Base-by-base conservation (phyloP, 2,329 filamentous ascomycete genomes). In the Sarocladium brachiariae region DNA sequence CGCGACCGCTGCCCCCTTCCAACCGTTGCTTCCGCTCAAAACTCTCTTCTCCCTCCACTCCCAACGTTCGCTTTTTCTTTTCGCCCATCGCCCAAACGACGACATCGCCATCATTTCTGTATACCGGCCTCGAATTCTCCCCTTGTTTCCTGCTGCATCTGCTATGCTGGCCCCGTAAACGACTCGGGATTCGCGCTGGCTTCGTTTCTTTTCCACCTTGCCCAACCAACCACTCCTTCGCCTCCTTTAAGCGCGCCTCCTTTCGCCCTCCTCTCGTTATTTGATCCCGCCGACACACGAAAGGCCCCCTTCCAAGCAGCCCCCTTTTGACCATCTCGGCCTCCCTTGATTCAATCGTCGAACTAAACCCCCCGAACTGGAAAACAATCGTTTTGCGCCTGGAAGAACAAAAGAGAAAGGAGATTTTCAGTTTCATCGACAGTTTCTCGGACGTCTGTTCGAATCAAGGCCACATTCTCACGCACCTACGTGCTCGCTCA, bases 231-330 rank as follows among this genome's bases (percentile, higher is more conserved):
- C 43, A 47, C 19, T 33, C 43, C 33, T 47, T 47, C 24, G 43
- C 24, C 21, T 19, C 25, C 39, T n/a, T 19, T 7, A 30, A 14
- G 25, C 43, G 24, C 43, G 19, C 19, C 16, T n/a, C n/a, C n/a
- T n/a, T n/a, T 23, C 25, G 10, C 43, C 10, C 27, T 30, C 25
- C 43, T 33, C 25, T 47, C 19, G 31, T 25, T 21, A 19, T 47
- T 8, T 47, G 18, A 18, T 31, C 21, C 43, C 24, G 24, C 43
- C 27, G 25, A 47, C 18, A 47, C 43, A 33, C 39, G 27, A n/a
- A 45, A n/a, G n/a, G n/a, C 25, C 43, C 43, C 43, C 43, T 47
- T 47, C 43, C 43, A 25, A 30, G 5, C 43, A 19, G 27, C 27
- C 39, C 43, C 43, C 27, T 33, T 33, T 47, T 23, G 10, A 10